Evolutionary conservation across 306 rosid species (phyloP), one percentile per base, ranked within the genome.

Genomic region (Sindora glabra): DNA sequence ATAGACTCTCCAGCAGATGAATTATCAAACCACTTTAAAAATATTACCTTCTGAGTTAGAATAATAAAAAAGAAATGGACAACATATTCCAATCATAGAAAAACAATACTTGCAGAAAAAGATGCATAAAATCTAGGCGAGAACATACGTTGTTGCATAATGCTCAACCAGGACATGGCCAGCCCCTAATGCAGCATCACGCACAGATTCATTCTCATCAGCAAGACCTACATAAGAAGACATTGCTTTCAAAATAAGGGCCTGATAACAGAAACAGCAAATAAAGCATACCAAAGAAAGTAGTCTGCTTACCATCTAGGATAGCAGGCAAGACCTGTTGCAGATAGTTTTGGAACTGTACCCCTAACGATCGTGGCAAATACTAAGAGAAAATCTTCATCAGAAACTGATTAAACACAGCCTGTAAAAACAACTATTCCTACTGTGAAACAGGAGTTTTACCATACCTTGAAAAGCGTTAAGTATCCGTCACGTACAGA

Each of bases 161-260:
- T 92, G 98, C 83, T 92, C 96, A 12, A 88, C 98, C 67, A 92
- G 76, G 59, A 92, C 85, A 78, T 88, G 98, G 57, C 98, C 96
- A 68, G 98, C 98, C 62, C 98, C 98, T 14, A 92, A 74, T 10
- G 95, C 96, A 56, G 94, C 96, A n/a, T 92, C 98, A 40, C 98
- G 96, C 24, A 92, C 98, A 49, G 96, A 92, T 76, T 92, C 98
- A 64, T 92, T 92, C 84, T 92, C 98, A 79, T 92, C 98, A 37
- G 98, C 98, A 65, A 88, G 98, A 68, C 98, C 96, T 92, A 47
- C 17, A 81, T 16, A 47, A 25, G 36, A 14, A 16, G 8, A 34
- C 23, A 67, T 18, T 14, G 21, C 48, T 22, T 45, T 64, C 44
- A 19, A 38, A 56, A 42, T 22, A 39, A 22, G 51, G 58, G 27